phyloP scores from a whole-genome alignment of 257 asterid species.

The Hygrophila difformis region DNA sequence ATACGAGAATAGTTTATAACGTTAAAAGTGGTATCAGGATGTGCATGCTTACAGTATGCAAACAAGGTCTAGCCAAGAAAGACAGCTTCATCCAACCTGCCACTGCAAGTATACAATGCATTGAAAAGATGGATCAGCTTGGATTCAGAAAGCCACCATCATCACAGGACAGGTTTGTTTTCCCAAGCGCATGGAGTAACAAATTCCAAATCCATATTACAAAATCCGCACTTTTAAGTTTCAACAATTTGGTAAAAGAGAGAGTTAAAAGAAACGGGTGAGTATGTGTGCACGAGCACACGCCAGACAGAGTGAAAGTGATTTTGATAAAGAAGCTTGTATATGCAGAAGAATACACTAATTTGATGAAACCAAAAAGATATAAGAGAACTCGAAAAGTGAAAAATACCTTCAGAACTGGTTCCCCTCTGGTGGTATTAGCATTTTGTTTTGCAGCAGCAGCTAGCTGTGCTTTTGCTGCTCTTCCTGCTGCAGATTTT shows the following conservation, averaged over 20 bases:
- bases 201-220: neutral
- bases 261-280: too few relatives aligned
- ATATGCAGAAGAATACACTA: neutral
- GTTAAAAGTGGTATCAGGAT: neutral
- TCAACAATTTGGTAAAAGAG: neutral
- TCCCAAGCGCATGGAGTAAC: slow-evolving; percentile 3
- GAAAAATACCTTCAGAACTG: slow-evolving; percentile 84
- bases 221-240: neutral
- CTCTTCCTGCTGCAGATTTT: slow-evolving; percentile 80
- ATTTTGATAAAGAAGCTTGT: neutral
- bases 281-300: too few relatives aligned
- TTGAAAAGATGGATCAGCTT: slow-evolving; percentile 12
- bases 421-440: slow-evolving; percentile 67
- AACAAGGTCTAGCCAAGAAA: slow-evolving; percentile 15
- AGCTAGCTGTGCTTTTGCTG: slow-evolving; percentile 77
- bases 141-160: slow-evolving; percentile 6
- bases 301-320: neutral
- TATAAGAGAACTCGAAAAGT: neutral
- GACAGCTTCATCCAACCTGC: slow-evolving; percentile 72
- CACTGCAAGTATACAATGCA: slow-evolving; percentile 53
- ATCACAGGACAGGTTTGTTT: slow-evolving; percentile 1
- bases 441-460: slow-evolving; percentile 72
- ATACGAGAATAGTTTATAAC: too few relatives aligned
- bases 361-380: neutral
- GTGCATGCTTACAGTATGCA: slow-evolving; percentile 31